Evolutionary conservation across 169 alveolate species (phyloP).

Genomic region (Blepharisma undulans): DNA sequence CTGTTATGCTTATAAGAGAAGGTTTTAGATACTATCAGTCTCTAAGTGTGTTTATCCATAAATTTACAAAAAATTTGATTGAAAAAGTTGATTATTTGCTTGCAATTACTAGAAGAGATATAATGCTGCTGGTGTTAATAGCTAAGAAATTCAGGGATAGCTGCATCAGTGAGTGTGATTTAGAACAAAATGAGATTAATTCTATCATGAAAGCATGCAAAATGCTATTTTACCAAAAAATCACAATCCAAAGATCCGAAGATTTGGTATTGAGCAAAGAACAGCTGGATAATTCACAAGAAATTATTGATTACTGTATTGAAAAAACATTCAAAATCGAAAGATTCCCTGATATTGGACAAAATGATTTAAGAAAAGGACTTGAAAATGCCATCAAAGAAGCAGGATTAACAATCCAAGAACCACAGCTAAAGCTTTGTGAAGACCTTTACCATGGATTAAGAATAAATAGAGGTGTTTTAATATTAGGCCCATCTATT

Average conservation of each 20-base stretch:
- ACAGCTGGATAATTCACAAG: background rate
- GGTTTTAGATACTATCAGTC: conserved; percentile 16
- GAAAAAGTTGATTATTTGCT: conserved; percentile 5
- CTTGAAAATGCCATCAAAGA: conserved; percentile 7
- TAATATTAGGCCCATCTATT: conserved; percentile 49
- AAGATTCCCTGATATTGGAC: background rate
- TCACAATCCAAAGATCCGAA: background rate
- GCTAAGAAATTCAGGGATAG: conserved; percentile 13
- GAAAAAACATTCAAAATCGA: background rate
- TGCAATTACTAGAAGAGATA: conserved; percentile 12
- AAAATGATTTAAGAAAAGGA: conserved; percentile 20
- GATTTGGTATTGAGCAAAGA: background rate
- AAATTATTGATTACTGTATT: background rate
- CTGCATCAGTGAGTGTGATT: background rate
- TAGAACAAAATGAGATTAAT: background rate
- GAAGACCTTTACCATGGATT: conserved; percentile 33
- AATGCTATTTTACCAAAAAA: background rate
- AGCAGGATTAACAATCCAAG: background rate
- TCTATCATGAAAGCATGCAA: conserved; percentile 11
- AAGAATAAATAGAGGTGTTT: conserved; percentile 47
- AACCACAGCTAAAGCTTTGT: background rate
- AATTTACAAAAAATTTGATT: background rate
- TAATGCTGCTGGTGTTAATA: background rate
- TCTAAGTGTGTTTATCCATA: background rate
- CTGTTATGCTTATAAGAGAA: conserved; percentile 15